Evolutionary conservation across 768 basidiomycete genomes (phyloP).

Genomic region (Kwoniella mangroviensis): DNA sequence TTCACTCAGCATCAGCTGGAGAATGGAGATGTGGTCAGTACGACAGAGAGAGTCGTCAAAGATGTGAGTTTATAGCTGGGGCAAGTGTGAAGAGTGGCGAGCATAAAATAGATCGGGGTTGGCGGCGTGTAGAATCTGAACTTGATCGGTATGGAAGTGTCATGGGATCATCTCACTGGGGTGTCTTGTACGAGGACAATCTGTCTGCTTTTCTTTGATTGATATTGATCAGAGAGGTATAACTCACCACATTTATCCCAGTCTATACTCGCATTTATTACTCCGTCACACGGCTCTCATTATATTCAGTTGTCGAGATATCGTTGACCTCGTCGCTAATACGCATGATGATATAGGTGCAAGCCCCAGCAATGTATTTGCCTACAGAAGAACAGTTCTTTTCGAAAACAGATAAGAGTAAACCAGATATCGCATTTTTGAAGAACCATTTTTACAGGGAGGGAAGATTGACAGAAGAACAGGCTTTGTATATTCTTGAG

Average conservation of each 20-base stretch:
- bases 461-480: slow-evolving; percentile 88
- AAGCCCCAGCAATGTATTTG: slow-evolving; percentile 92
- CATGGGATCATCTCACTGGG: background rate
- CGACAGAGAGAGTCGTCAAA: slow-evolving; percentile 93
- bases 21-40: slow-evolving; percentile 87
- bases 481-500: slow-evolving; percentile 90
- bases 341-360: slow-evolving; percentile 67
- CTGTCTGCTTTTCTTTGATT: too few relatives aligned
- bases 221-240: too few relatives aligned
- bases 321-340: background rate
- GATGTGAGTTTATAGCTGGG: slow-evolving; percentile 67
- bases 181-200: too few relatives aligned
- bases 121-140: background rate
- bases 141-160: background rate
- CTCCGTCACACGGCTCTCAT: background rate
- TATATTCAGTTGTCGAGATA: too few relatives aligned
- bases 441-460: slow-evolving; percentile 99
- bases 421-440: slow-evolving; percentile 92
- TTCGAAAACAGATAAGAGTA: slow-evolving; percentile 77
- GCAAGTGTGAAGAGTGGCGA: slow-evolving; percentile 3
- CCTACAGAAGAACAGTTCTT: slow-evolving; percentile 96
- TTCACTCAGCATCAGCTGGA: slow-evolving; percentile 91
- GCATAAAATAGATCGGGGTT: background rate
- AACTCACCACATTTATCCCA: too few relatives aligned
- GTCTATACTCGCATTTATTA: background rate